Evolutionary conservation across 2,329 filamentous ascomycete species (phyloP).

Genomic region (Xylaria sp.): DNA sequence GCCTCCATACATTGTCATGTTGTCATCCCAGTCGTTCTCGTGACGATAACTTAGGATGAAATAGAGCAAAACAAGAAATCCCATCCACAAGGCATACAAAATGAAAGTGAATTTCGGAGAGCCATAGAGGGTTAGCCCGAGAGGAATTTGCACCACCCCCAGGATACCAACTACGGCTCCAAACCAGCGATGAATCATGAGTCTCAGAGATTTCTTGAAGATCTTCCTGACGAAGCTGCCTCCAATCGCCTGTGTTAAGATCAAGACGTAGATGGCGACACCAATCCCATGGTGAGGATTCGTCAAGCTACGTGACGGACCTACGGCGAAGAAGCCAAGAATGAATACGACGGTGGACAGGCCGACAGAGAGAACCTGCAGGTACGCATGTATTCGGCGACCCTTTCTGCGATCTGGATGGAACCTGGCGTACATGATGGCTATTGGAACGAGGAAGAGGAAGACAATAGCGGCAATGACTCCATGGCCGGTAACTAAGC

Average conservation of each 20-base stretch:
- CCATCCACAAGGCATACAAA: conserved; percentile 80
- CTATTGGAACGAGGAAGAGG: conserved; percentile 72
- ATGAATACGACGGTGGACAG: conserved; percentile 74
- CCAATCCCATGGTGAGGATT: conserved; percentile 89
- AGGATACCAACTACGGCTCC: conserved; percentile 79
- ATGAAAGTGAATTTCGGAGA: conserved; percentile 87
- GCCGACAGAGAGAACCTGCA: conserved; percentile 72
- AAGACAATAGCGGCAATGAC: conserved; percentile 76
- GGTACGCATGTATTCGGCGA: conserved; percentile 73
- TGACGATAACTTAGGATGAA: conserved; percentile 79
- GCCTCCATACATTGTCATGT: conserved; percentile 40
- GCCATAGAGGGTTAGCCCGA: conserved; percentile 90
- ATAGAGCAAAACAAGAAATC: conserved; percentile 73
- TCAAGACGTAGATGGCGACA: conserved; percentile 75
- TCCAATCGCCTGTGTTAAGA: conserved; percentile 73
- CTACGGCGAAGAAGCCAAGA: conserved; percentile 79
- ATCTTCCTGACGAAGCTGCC: conserved; percentile 67
- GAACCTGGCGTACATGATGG: conserved; percentile 77
- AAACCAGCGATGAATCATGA: conserved; percentile 84
- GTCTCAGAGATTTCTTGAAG: conserved; percentile 54
- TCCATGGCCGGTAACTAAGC: conserved; percentile 72
- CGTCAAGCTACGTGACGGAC: conserved; percentile 70
- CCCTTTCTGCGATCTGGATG: conserved; percentile 63
- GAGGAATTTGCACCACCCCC: conserved; percentile 83
- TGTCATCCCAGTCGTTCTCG: conserved; percentile 58